A percentile compares a stretch with the other conserved stretches of the same genome.
These are phyloP conservation scores for Licmophora abbreviata DNA, from an alignment of 108 stramenopile genomes.

Conservation along the genomic window DNA sequence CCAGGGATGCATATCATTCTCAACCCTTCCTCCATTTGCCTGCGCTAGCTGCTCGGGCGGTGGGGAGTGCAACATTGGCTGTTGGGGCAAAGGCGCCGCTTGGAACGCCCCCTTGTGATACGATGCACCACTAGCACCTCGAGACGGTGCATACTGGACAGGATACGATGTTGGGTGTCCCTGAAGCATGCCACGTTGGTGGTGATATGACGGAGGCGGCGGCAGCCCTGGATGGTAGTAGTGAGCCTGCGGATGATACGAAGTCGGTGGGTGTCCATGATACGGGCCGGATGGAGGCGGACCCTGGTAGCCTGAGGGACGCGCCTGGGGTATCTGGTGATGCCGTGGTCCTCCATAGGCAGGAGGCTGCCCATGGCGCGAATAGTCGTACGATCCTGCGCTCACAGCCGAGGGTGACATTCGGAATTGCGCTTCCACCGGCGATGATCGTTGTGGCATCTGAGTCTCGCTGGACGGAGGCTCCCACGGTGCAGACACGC, in stretches of 20 bases:
- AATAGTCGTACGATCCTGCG: not conserved
- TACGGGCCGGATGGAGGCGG: constrained; percentile 13
- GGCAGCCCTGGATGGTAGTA: constrained; percentile 17
- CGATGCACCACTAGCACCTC: not conserved
- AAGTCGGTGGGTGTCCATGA: constrained; percentile 11
- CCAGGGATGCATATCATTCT: too few relatives aligned
- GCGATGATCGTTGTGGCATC: not conserved
- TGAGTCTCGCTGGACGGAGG: too few relatives aligned
- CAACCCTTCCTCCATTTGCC: too few relatives aligned
- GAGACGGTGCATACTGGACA: constrained; percentile 6
- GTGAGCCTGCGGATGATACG: constrained; percentile 21
- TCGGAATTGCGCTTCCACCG: not conserved
- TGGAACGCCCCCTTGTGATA: too few relatives aligned
- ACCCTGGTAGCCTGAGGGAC: constrained; percentile 14
- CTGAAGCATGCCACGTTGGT: constrained; percentile 6
- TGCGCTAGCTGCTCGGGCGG: too few relatives aligned
- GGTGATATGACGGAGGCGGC: not conserved
- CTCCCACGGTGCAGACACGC: constrained; percentile 4
- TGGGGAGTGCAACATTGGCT: too few relatives aligned
- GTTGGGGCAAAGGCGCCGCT: too few relatives aligned
- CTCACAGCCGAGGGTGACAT: not conserved
- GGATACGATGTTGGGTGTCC: constrained; percentile 9
- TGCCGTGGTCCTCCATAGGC: constrained; percentile 9
- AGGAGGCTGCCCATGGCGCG: constrained; percentile 10
- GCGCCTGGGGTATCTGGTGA: constrained; percentile 4